phyloP scores from a whole-genome alignment of 2,329 filamentous ascomycete species.

The Pseudogymnoascus sp. region DNA sequence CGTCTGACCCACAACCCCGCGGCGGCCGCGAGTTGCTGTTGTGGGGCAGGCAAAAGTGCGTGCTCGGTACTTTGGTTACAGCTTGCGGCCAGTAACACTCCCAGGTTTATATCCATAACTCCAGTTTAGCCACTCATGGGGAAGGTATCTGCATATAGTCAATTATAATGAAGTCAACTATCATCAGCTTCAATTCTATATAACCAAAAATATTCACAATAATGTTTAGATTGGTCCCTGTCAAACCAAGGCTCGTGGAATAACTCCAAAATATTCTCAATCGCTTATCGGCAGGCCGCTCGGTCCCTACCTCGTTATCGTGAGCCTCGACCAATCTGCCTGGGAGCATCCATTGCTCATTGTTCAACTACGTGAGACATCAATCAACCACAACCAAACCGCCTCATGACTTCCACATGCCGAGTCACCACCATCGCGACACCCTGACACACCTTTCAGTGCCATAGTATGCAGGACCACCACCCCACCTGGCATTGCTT shows the following conservation, averaged over 20 bases:
- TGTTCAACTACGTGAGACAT: constrained; percentile 3
- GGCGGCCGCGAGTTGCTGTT: background rate
- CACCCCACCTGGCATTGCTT: constrained; percentile 18
- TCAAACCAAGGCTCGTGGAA: too few relatives aligned
- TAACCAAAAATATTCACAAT: background rate
- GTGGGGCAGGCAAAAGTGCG: background rate
- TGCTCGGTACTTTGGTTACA: background rate
- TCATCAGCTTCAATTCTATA: background rate
- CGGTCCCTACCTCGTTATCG: background rate
- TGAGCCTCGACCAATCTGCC: constrained; percentile 6
- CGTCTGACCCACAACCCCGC: constrained; percentile 5
- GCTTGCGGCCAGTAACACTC: background rate
- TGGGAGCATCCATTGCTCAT: background rate
- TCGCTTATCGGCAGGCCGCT: constrained; percentile 3
- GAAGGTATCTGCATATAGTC: background rate
- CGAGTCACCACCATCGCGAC: background rate
- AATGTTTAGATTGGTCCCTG: background rate
- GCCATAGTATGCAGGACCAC: background rate
- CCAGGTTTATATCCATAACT: background rate
- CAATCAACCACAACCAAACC: constrained; percentile 3
- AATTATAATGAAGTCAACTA: background rate
- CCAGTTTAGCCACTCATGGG: background rate
- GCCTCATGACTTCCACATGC: constrained; percentile 1
- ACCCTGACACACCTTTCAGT: background rate
- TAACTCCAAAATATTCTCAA: background rate